These are phyloP conservation scores for Pelagophyceae sp. DNA, from an alignment of 352 stramenopile genomes.

Conservation along the genomic window DNA sequence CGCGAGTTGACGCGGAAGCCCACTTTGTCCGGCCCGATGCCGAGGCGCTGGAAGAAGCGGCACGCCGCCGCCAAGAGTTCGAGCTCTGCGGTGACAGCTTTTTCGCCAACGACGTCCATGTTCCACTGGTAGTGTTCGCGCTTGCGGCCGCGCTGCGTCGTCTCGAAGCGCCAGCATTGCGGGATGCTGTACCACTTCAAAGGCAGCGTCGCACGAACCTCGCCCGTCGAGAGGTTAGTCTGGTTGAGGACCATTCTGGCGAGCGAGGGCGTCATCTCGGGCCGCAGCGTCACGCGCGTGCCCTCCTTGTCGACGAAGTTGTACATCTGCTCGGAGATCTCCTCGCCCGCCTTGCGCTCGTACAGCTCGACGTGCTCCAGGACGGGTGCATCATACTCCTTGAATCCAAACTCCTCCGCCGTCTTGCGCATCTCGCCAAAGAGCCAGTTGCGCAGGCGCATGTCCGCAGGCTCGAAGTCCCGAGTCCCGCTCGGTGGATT, in stretches of 20 bases:
- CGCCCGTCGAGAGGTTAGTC: constrained; percentile 37
- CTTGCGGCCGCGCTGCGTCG: not conserved
- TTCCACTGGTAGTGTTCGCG: constrained; percentile 26
- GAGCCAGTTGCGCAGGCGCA: constrained; percentile 54
- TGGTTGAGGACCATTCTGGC: constrained; percentile 71
- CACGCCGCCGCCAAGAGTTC: constrained; percentile 68
- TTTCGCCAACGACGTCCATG: constrained; percentile 71
- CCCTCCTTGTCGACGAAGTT: constrained; percentile 70
- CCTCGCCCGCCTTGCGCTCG: constrained; percentile 70
- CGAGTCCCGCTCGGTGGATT: constrained; percentile 23
- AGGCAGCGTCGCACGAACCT: constrained; percentile 43
- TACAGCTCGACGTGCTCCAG: constrained; percentile 64
- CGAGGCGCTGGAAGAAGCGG: constrained; percentile 60
- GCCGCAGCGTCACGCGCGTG: constrained; percentile 47
- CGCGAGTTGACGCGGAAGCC: constrained; percentile 74
- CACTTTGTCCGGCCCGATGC: constrained; percentile 58
- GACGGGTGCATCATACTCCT: constrained; percentile 73
- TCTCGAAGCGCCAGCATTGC: constrained; percentile 20
- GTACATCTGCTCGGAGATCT: constrained; percentile 73
- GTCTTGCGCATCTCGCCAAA: constrained; percentile 52
- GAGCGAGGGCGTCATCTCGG: constrained; percentile 74
- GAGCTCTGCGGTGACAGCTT: constrained; percentile 58
- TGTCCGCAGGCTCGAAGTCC: constrained; percentile 34
- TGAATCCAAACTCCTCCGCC: constrained; percentile 56
- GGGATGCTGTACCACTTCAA: constrained; percentile 16